Conservation (phyloP, 2,329 filamentous ascomycete species). For the Scopulariopsis brevicaulis region DNA sequence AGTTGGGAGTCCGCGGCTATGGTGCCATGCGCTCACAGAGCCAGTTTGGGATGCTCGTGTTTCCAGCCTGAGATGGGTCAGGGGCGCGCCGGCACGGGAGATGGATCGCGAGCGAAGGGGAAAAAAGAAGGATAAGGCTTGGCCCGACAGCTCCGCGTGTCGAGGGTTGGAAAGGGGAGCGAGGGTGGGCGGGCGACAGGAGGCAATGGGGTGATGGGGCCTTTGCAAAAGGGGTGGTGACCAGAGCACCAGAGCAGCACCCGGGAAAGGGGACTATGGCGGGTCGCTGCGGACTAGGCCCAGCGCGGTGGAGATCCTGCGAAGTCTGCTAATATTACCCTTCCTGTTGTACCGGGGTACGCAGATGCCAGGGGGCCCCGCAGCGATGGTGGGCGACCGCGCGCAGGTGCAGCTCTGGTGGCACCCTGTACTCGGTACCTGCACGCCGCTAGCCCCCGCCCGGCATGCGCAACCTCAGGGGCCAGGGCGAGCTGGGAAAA, state of each 20-base stretch:
- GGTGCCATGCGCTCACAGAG: background rate
- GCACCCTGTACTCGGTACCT: background rate
- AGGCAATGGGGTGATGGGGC: background rate
- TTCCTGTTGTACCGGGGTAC: background rate
- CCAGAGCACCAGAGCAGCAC: background rate
- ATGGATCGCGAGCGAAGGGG: background rate
- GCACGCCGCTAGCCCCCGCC: background rate
- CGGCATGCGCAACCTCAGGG: background rate
- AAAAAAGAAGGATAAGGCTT: background rate
- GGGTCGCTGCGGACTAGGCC: slow-evolving; percentile 1
- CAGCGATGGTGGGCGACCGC: background rate
- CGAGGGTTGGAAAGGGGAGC: background rate
- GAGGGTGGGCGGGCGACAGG: background rate
- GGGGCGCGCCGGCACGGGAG: background rate
- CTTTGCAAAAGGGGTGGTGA: background rate
- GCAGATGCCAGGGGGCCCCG: background rate
- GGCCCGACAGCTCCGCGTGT: background rate
- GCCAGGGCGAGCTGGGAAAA: background rate
- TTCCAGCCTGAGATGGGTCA: background rate
- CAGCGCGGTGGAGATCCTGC: background rate
- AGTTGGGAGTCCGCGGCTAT: background rate
- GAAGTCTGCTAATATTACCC: background rate
- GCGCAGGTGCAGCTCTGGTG: background rate
- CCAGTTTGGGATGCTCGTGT: background rate
- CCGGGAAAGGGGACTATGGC: background rate